Base-by-base conservation (phyloP, 2,329 filamentous ascomycete genomes). In the Microdochium paspali region DNA sequence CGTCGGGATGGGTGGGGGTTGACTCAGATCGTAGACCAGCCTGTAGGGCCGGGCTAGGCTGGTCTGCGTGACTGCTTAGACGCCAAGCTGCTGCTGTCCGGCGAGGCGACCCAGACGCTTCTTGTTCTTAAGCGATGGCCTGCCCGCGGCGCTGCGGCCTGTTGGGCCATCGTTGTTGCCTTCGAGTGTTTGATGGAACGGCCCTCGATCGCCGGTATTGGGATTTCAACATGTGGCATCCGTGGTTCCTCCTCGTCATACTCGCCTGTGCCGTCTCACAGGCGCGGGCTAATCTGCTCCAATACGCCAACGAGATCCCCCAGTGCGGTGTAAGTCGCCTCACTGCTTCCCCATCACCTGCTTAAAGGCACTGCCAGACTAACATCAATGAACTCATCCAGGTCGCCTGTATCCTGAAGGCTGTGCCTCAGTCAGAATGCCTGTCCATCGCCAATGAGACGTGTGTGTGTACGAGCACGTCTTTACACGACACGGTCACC, bases 381-480 rank as follows among this genome's bases (percentile, higher is more conserved):
- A 20, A 21, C 18, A 21, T 35, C 18, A 48, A 44, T 46, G 10
- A 20, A 18, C 40, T 4, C 3, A 39, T 4, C 15, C 44, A 60
- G 58, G 30, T 60, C 28, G 28, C 28, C 15, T 63, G 60, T 35
- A 52, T 58, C 9, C 18, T 53, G 9, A 47, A 51, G 12, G 45
- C 52, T 21, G 48, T 61, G 25, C 51, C 56, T 13, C n/a, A 46
- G 5, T 58, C 59, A n/a, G 52, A 51, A 9, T 63, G 59, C 44
- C 45, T 47, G 10, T 52, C 44, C 4, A 31, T 54, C 26, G 45
- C 49, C 20, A 61, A 62, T 43, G 48, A 53, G 31, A 55, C 56
- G 7, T 66, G 63, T 46, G 51, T 64, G 32, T 66, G 63, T 42
- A 54, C 45, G 28, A 54, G 61, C 39, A 28, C 48, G 3, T 46